Evolutionary conservation across 2,329 filamentous ascomycete species (phyloP).

Genomic region (Thelonectria rubi): DNA sequence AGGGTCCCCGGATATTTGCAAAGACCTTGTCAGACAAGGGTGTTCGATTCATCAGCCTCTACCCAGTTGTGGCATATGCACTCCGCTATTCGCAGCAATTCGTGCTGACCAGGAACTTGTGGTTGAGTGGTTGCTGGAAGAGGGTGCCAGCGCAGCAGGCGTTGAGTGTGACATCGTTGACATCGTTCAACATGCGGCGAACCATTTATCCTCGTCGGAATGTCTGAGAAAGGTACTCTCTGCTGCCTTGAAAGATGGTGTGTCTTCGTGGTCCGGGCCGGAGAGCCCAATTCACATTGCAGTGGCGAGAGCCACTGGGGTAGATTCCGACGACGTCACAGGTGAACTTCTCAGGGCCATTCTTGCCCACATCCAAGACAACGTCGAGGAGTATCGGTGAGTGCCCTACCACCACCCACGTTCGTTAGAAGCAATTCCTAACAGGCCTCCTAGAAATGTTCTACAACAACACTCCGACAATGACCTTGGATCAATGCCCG

Average conservation of each 20-base stretch:
- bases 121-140: not conserved
- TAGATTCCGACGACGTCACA: too few species aligned
- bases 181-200: not conserved
- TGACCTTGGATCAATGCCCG: not conserved
- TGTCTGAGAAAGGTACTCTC: constrained; percentile 3
- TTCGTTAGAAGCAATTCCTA: not conserved
- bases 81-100: constrained; percentile 4
- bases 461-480: not conserved
- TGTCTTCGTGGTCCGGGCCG: not conserved
- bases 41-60: not conserved
- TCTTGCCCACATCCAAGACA: not conserved
- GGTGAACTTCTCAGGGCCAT: not conserved
- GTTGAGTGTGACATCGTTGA: not conserved
- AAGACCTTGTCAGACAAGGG: not conserved
- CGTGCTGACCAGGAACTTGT: not conserved
- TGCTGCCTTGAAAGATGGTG: not conserved
- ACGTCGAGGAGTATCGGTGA: not conserved
- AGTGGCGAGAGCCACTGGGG: not conserved
- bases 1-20: not conserved
- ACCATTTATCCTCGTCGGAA: not conserved
- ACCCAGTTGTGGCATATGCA: constrained; percentile 2
- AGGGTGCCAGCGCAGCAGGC: not conserved
- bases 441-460: not conserved
- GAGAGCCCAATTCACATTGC: constrained; percentile 2
- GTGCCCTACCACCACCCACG: not conserved